Evolutionary conservation across 768 basidiomycete species (phyloP), one percentile per base, ranked within the genome.

Genomic region (Hygrophoropsis aurantiaca): DNA sequence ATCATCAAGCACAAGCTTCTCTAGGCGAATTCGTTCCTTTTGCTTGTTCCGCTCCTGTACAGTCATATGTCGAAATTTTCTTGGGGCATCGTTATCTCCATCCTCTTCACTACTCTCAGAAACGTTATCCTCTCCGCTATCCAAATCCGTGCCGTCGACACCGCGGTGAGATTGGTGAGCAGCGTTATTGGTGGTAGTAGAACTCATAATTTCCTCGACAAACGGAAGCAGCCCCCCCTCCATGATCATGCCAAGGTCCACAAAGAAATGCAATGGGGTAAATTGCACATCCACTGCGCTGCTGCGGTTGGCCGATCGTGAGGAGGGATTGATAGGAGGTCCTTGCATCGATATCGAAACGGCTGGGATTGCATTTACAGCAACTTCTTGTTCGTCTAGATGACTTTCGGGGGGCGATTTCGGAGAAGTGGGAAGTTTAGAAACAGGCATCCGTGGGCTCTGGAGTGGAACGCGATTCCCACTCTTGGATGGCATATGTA

Each of bases 231-330:
- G 66, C 42, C 50, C 57, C 55, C 67, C 54, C 49, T 70, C 58
- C 41, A 80, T 53, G 16, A 73, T 53, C 45, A 70, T 60, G 26
- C 66, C 75, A 38, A 90, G 67, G 60, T 94, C 90, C 21, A 89
- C 42, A 58, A 91, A 90, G n/a, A 87, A 34, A 57, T 93, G 91
- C 9, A 94, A 55, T 9, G 92, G 86, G 9, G 71, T 69, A 7
- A 80, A 57, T 23, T 75, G 69, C 25, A 81, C 41, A 4, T 69
- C 58, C 30, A 64, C 24, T 6, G 44, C 36, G 11, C 44, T 23
- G 27, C 42, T 18, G 54, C 47, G n/a, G 49, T 50, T 42, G 25
- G 35, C 18, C 42, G 49, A 16, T 2, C 18, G 38, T 26, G 53
- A 41, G 20, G 41, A 40, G 11, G 48, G 35, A 26, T 46, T 10